phyloP scores from a whole-genome alignment of 192 early-diverging fungal species.

The Coemansia sp. region DNA sequence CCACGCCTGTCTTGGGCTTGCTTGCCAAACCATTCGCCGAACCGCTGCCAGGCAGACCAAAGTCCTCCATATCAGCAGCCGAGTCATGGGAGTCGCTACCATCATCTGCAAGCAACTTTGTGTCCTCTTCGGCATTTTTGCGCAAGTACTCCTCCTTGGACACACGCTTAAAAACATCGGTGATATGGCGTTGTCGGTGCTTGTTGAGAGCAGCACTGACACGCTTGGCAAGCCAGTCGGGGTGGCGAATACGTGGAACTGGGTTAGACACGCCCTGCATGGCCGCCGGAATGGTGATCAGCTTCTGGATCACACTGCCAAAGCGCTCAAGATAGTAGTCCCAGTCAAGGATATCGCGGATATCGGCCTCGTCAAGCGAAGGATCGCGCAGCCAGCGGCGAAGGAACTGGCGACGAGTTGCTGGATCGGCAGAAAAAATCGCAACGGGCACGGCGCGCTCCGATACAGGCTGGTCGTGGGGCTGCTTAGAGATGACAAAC shows the following conservation, averaged over 20 bases:
- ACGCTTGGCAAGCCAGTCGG: conserved; percentile 90
- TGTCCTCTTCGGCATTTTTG: conserved; percentile 11
- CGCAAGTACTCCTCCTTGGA: conserved; percentile 33
- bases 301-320: conserved; percentile 89
- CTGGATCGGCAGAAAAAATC: conserved; percentile 84
- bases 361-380: conserved; percentile 71
- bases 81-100: no score
- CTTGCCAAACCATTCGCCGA: conserved; percentile 1
- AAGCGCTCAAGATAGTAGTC: conserved; percentile 96
- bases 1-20: conserved; percentile 16
- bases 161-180: conserved; percentile 71
- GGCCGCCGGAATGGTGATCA: conserved; percentile 97
- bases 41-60: conserved; percentile 29
- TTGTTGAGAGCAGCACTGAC: conserved; percentile 73
- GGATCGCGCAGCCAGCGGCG: conserved; percentile 91
- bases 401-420: conserved; percentile 74
- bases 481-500: conserved; percentile 88
- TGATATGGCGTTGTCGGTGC: conserved; percentile 77
- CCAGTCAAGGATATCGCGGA: conserved; percentile 94
- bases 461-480: conserved; percentile 77
- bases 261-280: conserved; percentile 95
- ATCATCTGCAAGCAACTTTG: conserved; percentile 1
- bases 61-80: conserved; percentile 67
- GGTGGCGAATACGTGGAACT: conserved; percentile 86
- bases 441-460: conserved; percentile 94